Evolutionary conservation across 768 basidiomycete genomes (phyloP).

Genomic region (Leccinum arenicola): DNA sequence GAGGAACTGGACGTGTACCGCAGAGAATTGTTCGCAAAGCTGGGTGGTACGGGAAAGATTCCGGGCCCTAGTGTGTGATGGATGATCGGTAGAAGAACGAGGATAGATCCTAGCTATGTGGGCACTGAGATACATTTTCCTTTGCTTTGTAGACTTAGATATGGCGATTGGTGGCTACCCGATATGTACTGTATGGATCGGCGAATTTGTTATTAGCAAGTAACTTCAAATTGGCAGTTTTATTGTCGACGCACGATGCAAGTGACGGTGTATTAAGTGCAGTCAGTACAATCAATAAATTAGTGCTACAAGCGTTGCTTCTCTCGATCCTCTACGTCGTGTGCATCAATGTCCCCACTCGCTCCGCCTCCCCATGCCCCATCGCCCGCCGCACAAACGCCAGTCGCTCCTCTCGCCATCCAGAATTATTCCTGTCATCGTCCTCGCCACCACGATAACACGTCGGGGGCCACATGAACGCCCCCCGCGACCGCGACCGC

Average conservation of each 20-base stretch:
- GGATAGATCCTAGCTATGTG: neutral
- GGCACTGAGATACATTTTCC: neutral
- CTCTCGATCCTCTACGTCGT: neutral
- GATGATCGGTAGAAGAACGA: neutral
- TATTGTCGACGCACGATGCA: no score
- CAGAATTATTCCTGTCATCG: neutral
- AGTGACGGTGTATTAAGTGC: neutral
- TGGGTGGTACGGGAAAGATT: neutral
- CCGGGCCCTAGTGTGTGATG: neutral
- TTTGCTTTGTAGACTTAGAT: neutral
- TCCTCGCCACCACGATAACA: slow-evolving; percentile 43
- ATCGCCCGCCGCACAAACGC: slow-evolving; percentile 13
- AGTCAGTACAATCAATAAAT: neutral
- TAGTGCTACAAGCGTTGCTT: neutral
- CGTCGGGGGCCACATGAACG: slow-evolving; percentile 43
- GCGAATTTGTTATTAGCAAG: neutral
- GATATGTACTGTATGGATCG: neutral
- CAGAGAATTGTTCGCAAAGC: slow-evolving; percentile 1
- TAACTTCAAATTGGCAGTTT: neutral
- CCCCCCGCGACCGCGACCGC: slow-evolving; percentile 27
- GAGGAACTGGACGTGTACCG: slow-evolving; percentile 14
- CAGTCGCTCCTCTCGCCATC: slow-evolving; percentile 18
- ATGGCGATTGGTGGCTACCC: neutral
- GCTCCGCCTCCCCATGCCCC: slow-evolving; percentile 9
- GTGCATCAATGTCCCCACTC: slow-evolving; percentile 8